Base-by-base conservation (phyloP, 148 eudicot genomes). In the Selenicereus undatus region DNA sequence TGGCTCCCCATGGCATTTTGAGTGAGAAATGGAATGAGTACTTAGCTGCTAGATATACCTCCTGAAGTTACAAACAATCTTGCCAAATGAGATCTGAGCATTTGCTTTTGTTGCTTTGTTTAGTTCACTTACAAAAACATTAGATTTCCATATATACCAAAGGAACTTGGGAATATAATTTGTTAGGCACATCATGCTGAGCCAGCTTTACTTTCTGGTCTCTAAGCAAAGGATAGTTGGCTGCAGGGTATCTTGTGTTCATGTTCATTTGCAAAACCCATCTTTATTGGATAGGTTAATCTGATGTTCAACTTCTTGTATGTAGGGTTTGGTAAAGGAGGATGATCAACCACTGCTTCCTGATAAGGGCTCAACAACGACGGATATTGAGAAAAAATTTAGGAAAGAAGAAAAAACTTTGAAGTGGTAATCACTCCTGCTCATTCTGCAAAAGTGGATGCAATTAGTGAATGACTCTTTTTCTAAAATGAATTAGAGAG, bases 361-460 rank as follows among this genome's bases (percentile, higher is more conserved):
- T n/a, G 86, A 60, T 43, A 74, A 71, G 75, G 73, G 80, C 50
- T 70, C 79, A 73, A 32, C 73, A 77, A 73, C 76, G 0, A 82
- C 76, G 81, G 89, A 82, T 51, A 9, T 83, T 54, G 79, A 85
- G 26, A 79, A 29, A 24, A 87, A 82, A 78, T 71, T 89, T 72
- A 78, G 74, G 22, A 86, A 87, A 78, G 97, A 93, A 85, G 43
- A 81, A 83, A 81, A 88, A 89, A 62, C 85, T 90, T 93, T 74
- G 72, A 84, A 75, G 42, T 17, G 90, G 97, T 93, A 85, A 76
- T 68, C 42, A 62, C 58, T 56, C 22, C 73, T 62, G 39, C 29
- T 52, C 36, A 18, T 39, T 64, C 74, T 18, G 39, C n/a, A n/a
- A 66, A 26, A 76, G n/a, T 83, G 69, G 32, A 52, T 50, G 80